A percentile compares a stretch with the other conserved stretches of the same genome.
phyloP scores from a whole-genome alignment of 1,139 yeast species.

The Zygoascus hellenicus region DNA sequence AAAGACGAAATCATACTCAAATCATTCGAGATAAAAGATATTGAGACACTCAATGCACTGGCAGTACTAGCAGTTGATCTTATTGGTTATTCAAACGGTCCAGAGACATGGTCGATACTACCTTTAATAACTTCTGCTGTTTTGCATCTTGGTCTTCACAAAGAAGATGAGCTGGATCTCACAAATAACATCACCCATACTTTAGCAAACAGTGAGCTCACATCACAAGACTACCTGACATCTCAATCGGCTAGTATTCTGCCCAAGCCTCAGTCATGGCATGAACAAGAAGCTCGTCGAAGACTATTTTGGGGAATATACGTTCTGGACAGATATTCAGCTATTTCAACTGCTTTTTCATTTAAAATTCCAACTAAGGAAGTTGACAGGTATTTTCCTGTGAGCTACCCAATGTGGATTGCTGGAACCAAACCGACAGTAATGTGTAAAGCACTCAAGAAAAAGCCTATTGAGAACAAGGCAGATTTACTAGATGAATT shows the following conservation, averaged over 20 bases:
- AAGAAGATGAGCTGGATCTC: conserved; percentile 12
- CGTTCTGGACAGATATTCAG: conserved; percentile 19
- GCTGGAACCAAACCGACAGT: no score
- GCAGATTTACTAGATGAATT: conserved; percentile 15
- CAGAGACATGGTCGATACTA: conserved; percentile 23
- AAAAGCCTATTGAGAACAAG: conserved; percentile 14
- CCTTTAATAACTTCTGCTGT: conserved; percentile 22
- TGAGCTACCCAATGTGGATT: conserved; percentile 18
- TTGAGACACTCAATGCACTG: conserved; percentile 21
- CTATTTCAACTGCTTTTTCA: conserved; percentile 22
- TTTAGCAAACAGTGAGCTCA: background rate
- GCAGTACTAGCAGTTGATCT: conserved; percentile 21
- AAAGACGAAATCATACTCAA: conserved; percentile 19
- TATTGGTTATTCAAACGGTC: conserved; percentile 23
- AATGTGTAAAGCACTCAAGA: no score
- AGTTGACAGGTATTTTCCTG: conserved; percentile 19
- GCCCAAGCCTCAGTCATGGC: conserved; percentile 14
- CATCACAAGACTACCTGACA: conserved; percentile 12
- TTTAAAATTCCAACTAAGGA: conserved; percentile 19
- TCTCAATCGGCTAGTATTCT: conserved; percentile 19
- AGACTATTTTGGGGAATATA: conserved; percentile 24
- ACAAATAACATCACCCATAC: background rate
- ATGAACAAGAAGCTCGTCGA: conserved; percentile 21
- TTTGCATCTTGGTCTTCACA: conserved; percentile 18
- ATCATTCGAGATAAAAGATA: conserved; percentile 19